A percentile compares a stretch with the other conserved stretches of the same genome.
phyloP scores from a whole-genome alignment of 2,329 filamentous ascomycete genomes.

The Leptographium radiaticola region DNA sequence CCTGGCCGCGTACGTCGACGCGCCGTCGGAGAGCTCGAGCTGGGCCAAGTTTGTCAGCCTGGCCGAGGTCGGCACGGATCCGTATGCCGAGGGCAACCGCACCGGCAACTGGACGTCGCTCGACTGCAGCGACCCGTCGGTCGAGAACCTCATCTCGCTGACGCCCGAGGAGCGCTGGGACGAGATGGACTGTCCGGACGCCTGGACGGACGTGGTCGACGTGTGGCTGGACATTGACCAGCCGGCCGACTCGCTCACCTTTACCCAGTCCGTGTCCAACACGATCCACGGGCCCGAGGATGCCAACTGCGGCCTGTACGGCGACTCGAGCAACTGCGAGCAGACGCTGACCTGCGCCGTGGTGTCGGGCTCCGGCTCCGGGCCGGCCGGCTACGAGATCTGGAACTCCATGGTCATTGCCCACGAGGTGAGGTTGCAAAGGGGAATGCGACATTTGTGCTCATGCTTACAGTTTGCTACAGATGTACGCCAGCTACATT shows the following conservation, averaged over 20 bases:
- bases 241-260: not conserved
- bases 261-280: conserved; percentile 7
- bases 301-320: not conserved
- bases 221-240: conserved; percentile 10
- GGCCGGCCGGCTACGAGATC: conserved; percentile 10
- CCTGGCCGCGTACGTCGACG: not conserved
- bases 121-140: conserved; percentile 10
- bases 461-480: too few species aligned
- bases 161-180: conserved; percentile 14
- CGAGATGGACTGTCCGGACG: conserved; percentile 11
- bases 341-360: not conserved
- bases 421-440: conserved; percentile 8
- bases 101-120: conserved; percentile 15
- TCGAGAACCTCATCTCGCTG: conserved; percentile 1
- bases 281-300: not conserved
- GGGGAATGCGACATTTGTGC: too few species aligned
- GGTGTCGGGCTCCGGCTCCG: conserved; percentile 4
- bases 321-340: conserved; percentile 5
- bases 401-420: conserved; percentile 11
- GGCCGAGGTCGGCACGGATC: too few species aligned
- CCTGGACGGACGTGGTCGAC: conserved; percentile 16
- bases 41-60: not conserved
- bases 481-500: conserved; percentile 9
- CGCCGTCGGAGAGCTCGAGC: not conserved
- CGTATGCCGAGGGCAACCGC: not conserved